Evolutionary conservation across 163 green algal species (phyloP), one percentile per base, ranked within the genome.

Genomic region (Chloromonas sp.): DNA sequence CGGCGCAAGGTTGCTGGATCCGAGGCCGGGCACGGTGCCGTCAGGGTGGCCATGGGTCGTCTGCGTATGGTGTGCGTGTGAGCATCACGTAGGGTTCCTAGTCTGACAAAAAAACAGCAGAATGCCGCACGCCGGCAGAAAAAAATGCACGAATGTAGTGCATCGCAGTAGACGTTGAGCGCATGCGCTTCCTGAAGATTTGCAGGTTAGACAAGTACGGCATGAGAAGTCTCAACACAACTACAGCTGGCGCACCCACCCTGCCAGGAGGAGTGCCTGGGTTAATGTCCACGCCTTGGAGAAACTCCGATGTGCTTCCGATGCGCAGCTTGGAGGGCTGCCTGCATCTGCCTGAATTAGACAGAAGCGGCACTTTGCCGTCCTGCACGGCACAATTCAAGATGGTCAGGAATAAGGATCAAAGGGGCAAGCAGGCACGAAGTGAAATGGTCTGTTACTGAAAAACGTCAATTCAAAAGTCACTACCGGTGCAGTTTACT

Each of bases 311-410:
- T 74, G 15, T 88, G 82, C 15, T 84, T 14, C 78, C 85, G 8
- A 88, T 86, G 70, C 85, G 85, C 70, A 88, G 78, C 78, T 88
- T 88, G 14, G 85, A 88, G 60, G 85, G 85, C 36, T 15, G n/a
- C 77, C 60, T 2, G n/a, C 77, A 57, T 2, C 36, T 57, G 2
- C 77, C 77, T 61, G 77, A n/a, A 1, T 3, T 61, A 36, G 36
- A 36, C 36, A 36, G 36, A 36, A 36, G 36, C 36, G 36, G 36
- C 36, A 36, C 36, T 36, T 36, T 36, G 36, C 36, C 36, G 77
- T 57, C 77, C 77, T 60, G 77, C 14, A 3, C 77, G 36, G 2
- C 36, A 14, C 77, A 81, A 57, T 57, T 15, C 2, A 14, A 15
- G 13, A 57, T 81, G n/a, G n/a, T 60, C 77, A n/a, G 60, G n/a